Evolutionary conservation across 805 yeast genomes (phyloP).

Genomic region (Saturnispora bothae): DNA sequence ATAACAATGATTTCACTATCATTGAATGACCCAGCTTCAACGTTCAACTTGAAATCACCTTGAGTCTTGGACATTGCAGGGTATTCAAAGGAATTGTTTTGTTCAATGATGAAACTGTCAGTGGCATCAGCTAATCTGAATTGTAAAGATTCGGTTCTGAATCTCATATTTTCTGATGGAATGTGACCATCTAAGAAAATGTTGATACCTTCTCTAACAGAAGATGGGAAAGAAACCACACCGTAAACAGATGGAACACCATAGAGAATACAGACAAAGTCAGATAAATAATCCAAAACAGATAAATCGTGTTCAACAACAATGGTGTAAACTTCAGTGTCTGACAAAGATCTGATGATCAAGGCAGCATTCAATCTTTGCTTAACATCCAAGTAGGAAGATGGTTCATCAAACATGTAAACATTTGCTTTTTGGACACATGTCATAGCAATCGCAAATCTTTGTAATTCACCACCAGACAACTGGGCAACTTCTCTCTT

Average conservation of each 20-base stretch:
- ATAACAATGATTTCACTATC: slow-evolving; percentile 95
- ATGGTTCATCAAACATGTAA: slow-evolving; percentile 99
- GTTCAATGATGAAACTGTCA: slow-evolving; percentile 66
- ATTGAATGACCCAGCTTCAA: slow-evolving; percentile 83
- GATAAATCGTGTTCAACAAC: slow-evolving; percentile 99
- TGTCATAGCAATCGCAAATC: slow-evolving; percentile 96
- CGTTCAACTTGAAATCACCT: slow-evolving; percentile 85
- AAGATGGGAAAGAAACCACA: slow-evolving; percentile 92
- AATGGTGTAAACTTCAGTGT: slow-evolving; percentile 73
- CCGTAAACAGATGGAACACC: slow-evolving; percentile 99
- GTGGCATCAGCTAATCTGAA: slow-evolving; percentile 87
- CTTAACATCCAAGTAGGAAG: slow-evolving; percentile 95
- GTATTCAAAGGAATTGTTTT: slow-evolving; percentile 65
- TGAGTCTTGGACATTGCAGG: slow-evolving; percentile 82
- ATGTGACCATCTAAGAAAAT: slow-evolving; percentile 97
- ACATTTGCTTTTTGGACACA: slow-evolving; percentile 92
- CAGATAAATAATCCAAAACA: slow-evolving; percentile 92
- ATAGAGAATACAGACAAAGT: slow-evolving; percentile 89
- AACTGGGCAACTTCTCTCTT: slow-evolving; percentile 82
- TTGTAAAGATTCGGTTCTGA: slow-evolving; percentile 91
- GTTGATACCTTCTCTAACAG: slow-evolving; percentile 98
- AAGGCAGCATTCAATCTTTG: slow-evolving; percentile 97
- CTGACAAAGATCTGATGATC: slow-evolving; percentile 78
- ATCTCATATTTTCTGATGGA: slow-evolving; percentile 93
- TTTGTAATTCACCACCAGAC: slow-evolving; percentile 98